Percentiles rank a stretch among this genome's conserved stretches.
Conservation (phyloP, 108 stramenopile species). For the Nannochloropsis salina region DNA sequence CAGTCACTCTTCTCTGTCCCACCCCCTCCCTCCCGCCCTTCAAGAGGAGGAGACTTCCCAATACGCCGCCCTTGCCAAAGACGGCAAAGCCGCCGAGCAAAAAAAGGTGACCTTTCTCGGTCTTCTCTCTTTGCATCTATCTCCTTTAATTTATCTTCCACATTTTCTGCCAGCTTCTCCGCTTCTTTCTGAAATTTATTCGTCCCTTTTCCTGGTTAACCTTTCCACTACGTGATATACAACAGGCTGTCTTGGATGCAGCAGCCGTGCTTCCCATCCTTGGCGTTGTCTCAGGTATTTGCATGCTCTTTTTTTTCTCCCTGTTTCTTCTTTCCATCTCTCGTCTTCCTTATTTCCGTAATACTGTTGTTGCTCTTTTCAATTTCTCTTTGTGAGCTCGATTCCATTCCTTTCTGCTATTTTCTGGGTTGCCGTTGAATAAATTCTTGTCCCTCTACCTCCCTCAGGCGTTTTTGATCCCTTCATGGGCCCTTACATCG, state of each 20-base stretch:
- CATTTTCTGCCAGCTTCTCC: neutral
- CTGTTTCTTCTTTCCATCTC: neutral
- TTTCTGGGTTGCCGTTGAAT: too few relatives aligned
- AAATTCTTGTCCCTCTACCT: neutral
- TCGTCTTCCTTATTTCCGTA: too few relatives aligned
- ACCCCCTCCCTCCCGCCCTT: neutral
- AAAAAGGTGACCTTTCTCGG: neutral
- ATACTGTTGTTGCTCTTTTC: too few relatives aligned
- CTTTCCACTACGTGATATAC: neutral
- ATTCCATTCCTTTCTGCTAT: too few relatives aligned
- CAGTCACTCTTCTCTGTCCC: neutral
- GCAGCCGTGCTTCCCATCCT: neutral
- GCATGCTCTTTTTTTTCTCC: neutral
- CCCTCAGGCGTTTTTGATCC: slow-evolving; percentile 78
- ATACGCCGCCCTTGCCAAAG: slow-evolving; percentile 47
- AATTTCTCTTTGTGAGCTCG: too few relatives aligned
- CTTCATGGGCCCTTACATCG: slow-evolving; percentile 91
- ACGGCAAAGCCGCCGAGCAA: neutral
- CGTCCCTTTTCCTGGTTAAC: neutral
- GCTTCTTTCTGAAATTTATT: neutral
- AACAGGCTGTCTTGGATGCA: neutral
- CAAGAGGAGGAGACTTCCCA: slow-evolving; percentile 54
- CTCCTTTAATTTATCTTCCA: neutral
- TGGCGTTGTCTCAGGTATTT: neutral
- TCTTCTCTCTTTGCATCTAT: neutral